Evolutionary conservation across 2,329 filamentous ascomycete genomes (phyloP), one percentile per base, ranked within the genome.

Genomic region (Corinectria fuckeliana): DNA sequence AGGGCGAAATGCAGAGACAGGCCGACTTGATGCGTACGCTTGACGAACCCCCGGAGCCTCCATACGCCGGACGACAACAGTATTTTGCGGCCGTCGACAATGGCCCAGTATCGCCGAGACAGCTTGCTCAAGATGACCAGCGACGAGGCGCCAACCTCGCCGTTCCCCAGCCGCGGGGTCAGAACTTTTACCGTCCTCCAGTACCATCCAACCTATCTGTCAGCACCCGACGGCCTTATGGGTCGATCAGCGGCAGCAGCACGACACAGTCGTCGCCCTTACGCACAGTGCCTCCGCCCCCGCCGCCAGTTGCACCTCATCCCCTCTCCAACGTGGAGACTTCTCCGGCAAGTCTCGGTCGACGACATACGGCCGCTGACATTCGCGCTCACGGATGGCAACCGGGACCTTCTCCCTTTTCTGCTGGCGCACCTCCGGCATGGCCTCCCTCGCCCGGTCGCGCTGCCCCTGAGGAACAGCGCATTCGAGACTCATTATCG

Each of bases 341-440:
- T 23, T 85, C 87, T 30, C 87, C 88, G 32, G 85, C 87, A 56
- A 93, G 88, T 69, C 82, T 97, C 45, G 86, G 88, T 42, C 88
- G 94, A 63, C 87, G 94, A 61, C 95, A 99, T 77, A 99, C 95
- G 2, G 94, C 93, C 36, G 95, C 95, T 58, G 95, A 99, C 74
- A 98, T 99, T 68, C 89, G 95, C 52, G 90, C 93, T 69, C 90
- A 93, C 72, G 92, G 90, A 34, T 94, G 91, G 88, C 89, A 88
- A 62, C 82, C 82, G 7, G 66, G 63, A 39, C 82, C 85, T 23
- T 90, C 89, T 5, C 91, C 89, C 10, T 91, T 71, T 88, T 71
- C 82, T 85, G 7, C 89, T 3, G 87, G 87, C 10, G 76, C 80
- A 2, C 76, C 81, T 8, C 79, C 82, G 1, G 80, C 80, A 13